Evolutionary conservation across 352 stramenopile genomes (phyloP), one percentile per base, ranked within the genome.

Genomic region (Phytopythium montanum): DNA sequence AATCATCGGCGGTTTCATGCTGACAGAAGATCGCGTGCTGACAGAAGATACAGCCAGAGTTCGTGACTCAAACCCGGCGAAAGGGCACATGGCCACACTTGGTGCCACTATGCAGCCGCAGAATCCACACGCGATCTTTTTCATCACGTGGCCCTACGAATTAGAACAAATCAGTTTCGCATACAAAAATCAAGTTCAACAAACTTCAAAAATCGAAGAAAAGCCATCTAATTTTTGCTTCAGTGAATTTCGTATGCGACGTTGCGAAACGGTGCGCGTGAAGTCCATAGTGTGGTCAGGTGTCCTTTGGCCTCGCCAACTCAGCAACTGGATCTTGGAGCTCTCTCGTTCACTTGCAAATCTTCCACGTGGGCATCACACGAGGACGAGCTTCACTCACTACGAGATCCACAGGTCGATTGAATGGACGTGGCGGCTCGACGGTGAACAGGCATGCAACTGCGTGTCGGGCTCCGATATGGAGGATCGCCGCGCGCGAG

Each of bases 41-140:
- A 28, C 19, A n/a, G 0, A 3, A 16, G n/a, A 16, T 18, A 8
- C 21, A 49, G n/a, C 18, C 23, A 29, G 23, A 51, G 21, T 21
- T 33, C 23, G 44, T 29, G n/a, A 34, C n/a, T n/a, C n/a, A n/a
- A n/a, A n/a, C n/a, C 33, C 16, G 21, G 9, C 18, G 52, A 58
- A 49, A 58, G 52, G 52, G 26, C 52, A 58, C 51, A 56, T 31
- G 34, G 34, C 34, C 51, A 45, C 51, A 56, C 52, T 58, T 44
- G 52, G 34, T 36, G n/a, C 34, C 34, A 44, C 38, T 34, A 49
- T 58, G 18, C 33, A 13, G 25, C 16, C 14, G 13, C 26, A 54
- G 38, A 54, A 54, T 53, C 46, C 46, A 53, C 46, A 25, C 16
- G 21, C 46, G 13, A 36, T 53, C 46, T 53, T 34, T n/a, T 53